Percentiles rank a stretch among this genome's conserved stretches.
Conservation (phyloP, 768 basidiomycete species). For the Crassisporium funariophilum region DNA sequence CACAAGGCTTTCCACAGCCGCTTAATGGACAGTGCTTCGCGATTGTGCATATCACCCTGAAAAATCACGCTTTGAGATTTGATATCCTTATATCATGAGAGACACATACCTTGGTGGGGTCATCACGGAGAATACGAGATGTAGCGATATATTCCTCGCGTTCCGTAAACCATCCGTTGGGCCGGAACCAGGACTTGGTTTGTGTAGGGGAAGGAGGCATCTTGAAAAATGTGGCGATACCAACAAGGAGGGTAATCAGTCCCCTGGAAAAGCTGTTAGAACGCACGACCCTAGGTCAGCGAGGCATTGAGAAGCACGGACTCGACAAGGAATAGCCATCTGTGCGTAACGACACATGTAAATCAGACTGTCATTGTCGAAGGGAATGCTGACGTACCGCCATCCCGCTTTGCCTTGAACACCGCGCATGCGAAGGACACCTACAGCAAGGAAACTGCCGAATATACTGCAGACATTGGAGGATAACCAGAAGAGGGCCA, state of each 20-base stretch:
- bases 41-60: slow-evolving; percentile 70
- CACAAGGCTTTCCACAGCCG: slow-evolving; percentile 55
- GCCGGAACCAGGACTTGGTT: slow-evolving; percentile 57
- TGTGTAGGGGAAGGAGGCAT: slow-evolving; percentile 66
- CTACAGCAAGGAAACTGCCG: slow-evolving; percentile 59
- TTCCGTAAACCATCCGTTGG: slow-evolving; percentile 65
- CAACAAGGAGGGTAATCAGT: slow-evolving; percentile 48
- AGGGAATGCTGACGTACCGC: slow-evolving; percentile 32
- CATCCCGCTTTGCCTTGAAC: slow-evolving; percentile 53
- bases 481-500: slow-evolving; percentile 59
- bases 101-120: slow-evolving; percentile 53
- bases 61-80: background rate
- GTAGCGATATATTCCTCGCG: slow-evolving; percentile 64
- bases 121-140: slow-evolving; percentile 61
- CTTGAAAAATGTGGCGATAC: slow-evolving; percentile 54
- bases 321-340: slow-evolving; percentile 65
- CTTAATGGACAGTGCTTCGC: slow-evolving; percentile 54
- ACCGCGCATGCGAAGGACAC: slow-evolving; percentile 62
- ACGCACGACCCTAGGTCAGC: too few relatives aligned
- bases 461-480: slow-evolving; percentile 47
- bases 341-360: slow-evolving; percentile 10
- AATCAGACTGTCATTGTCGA: background rate
- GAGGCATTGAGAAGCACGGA: slow-evolving; percentile 6
- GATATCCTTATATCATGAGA: background rate
- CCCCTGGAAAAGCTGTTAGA: slow-evolving; percentile 10